Evolutionary conservation across 2,329 filamentous ascomycete species (phyloP), one percentile per base, ranked within the genome.

Genomic region (Ophiosphaerella korrae): DNA sequence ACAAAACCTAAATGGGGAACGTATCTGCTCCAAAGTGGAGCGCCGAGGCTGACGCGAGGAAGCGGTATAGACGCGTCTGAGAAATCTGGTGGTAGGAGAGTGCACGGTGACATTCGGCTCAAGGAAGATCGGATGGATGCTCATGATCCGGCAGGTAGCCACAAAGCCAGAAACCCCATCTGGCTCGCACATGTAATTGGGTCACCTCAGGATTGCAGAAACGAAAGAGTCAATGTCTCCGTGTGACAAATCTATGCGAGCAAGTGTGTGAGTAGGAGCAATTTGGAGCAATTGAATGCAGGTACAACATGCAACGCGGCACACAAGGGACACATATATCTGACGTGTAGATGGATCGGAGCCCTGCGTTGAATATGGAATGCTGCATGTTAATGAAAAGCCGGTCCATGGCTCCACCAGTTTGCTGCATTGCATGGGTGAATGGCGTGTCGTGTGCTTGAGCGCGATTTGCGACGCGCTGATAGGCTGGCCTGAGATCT

Each of bases 11-110:
- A 33, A 48, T 34, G 48, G 54, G 45, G 42, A n/a, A 43, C 51
- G 48, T 18, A 51, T 48, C 45, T 39, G 46, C 39, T 40, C 43
- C 57, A 54, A 46, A 53, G 58, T 64, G 59, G 63, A 64, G 56
- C 55, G 43, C 41, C 42, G 57, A 60, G 53, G 52, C 52, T 51
- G 57, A 63, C 59, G 58, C 58, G 60, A 64, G 53, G 52, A 49
- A 51, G 60, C 63, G 61, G 50, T 60, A 63, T 60, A 51, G 59
- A 73, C 70, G 69, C 70, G 69, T 73, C 64, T 29, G 50, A 57
- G 58, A 68, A 62, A 67, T 50, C 50, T 60, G 55, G 52, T 54
- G 45, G 29, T 34, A 55, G 46, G 49, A 50, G 63, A 50, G 63
- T 49, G 62, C 63, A 63, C 63, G 60, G 62, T 61, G 56, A 18